Evolutionary conservation across 164 flowering plant species (phyloP).

Genomic region (Sedum album): DNA sequence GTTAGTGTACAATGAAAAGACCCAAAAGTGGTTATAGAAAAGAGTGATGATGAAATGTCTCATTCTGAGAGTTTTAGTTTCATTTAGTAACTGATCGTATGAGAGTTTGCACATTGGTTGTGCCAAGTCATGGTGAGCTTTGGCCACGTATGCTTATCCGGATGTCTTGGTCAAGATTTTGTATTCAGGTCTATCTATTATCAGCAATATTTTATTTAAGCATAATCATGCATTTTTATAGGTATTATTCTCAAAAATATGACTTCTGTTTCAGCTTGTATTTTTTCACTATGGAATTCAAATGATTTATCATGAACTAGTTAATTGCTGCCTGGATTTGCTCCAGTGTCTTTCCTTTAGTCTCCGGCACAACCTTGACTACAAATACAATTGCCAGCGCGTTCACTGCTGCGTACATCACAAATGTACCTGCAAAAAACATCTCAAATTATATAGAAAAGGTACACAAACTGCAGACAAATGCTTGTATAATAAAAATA

Average conservation of each 20-base stretch:
- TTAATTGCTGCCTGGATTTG: slow-evolving; percentile 65
- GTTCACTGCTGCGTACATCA: slow-evolving; percentile 43
- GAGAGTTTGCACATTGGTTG: background rate
- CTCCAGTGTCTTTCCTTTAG: slow-evolving; percentile 76
- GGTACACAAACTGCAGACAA: background rate
- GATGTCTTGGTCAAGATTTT: background rate
- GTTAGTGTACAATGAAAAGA: slow-evolving; percentile 18
- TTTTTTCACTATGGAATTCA: too few species aligned
- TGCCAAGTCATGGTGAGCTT: background rate
- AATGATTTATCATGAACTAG: background rate
- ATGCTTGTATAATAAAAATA: background rate
- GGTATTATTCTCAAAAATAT: too few species aligned
- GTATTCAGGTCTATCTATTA: background rate
- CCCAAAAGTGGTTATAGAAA: background rate
- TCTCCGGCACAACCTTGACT: slow-evolving; percentile 63
- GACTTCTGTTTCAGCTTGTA: too few species aligned
- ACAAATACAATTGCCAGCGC: slow-evolving; percentile 53
- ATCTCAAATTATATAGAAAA: background rate
- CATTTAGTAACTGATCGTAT: background rate
- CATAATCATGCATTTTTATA: too few species aligned
- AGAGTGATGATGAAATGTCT: background rate
- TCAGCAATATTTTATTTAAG: too few species aligned
- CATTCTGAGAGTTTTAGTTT: background rate
- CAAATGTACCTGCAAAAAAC: slow-evolving; percentile 40
- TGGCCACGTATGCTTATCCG: background rate